A percentile compares a stretch with the other conserved stretches of the same genome.
These are phyloP conservation scores for Penicillium roqueforti DNA, from an alignment of 495 filamentous ascomycete genomes.

Conservation along the genomic window DNA sequence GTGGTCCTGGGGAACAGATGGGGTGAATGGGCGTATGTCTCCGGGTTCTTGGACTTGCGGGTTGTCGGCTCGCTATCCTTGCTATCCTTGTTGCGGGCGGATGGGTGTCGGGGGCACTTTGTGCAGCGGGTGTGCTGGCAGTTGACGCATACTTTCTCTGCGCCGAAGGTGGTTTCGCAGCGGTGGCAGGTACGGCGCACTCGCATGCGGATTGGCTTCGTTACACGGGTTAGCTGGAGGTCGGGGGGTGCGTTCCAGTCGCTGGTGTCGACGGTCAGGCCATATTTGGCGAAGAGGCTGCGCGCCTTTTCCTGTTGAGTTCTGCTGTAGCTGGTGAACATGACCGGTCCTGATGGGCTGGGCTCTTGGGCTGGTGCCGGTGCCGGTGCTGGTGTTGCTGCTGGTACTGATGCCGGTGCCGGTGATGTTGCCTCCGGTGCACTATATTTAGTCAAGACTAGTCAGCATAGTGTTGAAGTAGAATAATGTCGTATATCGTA, in stretches of 20 bases:
- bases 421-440: not conserved
- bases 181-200: conserved; percentile 79
- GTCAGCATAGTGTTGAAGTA: conserved; percentile 7
- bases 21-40: conserved; percentile 13
- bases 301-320: conserved; percentile 64
- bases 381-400: conserved; percentile 12
- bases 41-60: conserved; percentile 27
- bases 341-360: conserved; percentile 24
- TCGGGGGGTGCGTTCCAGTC: conserved; percentile 61
- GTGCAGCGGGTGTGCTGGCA: conserved; percentile 77
- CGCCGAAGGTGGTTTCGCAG: conserved; percentile 68
- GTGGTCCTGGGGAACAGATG: conserved; percentile 4
- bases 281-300: conserved; percentile 70
- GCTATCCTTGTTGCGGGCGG: conserved; percentile 21
- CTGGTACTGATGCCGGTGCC: not conserved
- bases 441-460: conserved; percentile 3
- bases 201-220: conserved; percentile 88
- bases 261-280: conserved; percentile 61
- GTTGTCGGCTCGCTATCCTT: conserved; percentile 36
- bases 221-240: conserved; percentile 63
- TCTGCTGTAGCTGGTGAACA: conserved; percentile 31
- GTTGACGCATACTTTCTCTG: conserved; percentile 62
- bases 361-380: conserved; percentile 9
- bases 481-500: conserved; percentile 21
- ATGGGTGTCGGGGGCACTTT: conserved; percentile 69